These are phyloP conservation scores for Actinomucor elegans DNA, from an alignment of 371 early-diverging fungal species.

Conservation along the genomic window DNA sequence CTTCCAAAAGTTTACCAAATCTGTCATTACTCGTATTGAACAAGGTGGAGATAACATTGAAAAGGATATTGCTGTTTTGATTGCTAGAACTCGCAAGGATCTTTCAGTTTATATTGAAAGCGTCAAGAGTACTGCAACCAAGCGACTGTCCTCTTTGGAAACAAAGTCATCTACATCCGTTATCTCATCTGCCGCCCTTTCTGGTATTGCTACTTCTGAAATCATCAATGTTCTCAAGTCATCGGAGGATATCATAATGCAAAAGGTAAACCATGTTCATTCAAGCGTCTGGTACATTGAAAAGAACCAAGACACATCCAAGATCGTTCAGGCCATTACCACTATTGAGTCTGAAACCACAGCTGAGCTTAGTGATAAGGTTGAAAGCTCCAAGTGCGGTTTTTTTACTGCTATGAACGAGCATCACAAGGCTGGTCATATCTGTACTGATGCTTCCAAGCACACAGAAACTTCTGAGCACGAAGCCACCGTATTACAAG, in stretches of 20 bases:
- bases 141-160: constrained; percentile 21
- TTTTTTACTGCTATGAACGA: constrained; percentile 14
- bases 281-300: constrained; percentile 24
- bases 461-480: neutral
- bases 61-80: constrained; percentile 24
- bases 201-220: constrained; percentile 28
- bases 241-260: constrained; percentile 13
- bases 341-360: constrained; percentile 22
- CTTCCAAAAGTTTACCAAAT: constrained; percentile 22
- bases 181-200: constrained; percentile 22
- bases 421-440: constrained; percentile 11
- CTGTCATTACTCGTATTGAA: constrained; percentile 18
- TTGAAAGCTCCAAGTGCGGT: constrained; percentile 20
- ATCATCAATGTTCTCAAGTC: constrained; percentile 16
- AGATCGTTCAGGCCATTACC: constrained; percentile 14
- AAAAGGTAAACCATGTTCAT: constrained; percentile 25
- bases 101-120: constrained; percentile 12
- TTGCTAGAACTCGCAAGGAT: constrained; percentile 21
- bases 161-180: constrained; percentile 23
- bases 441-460: neutral
- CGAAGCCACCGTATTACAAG: neutral
- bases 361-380: constrained; percentile 17
- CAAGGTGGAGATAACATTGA: constrained; percentile 27
- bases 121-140: constrained; percentile 23
- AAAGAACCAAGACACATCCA: constrained; percentile 14